Conservation (phyloP, 345 rosid genomes). For the Lagerstroemia speciosa region DNA sequence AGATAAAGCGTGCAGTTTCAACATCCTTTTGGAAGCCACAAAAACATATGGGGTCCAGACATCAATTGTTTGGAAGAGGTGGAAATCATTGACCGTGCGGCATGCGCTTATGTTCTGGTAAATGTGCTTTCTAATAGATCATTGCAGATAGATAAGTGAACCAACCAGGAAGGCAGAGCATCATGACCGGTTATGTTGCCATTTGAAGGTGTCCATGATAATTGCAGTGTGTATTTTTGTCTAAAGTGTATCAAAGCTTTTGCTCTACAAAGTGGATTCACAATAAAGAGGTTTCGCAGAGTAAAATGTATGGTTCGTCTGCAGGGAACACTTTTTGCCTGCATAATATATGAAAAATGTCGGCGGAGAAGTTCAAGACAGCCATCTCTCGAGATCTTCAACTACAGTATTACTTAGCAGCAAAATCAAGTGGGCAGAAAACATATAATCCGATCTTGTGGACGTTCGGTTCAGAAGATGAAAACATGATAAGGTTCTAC, state of each 20-base stretch:
- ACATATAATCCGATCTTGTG: background rate
- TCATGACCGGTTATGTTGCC: too few species aligned
- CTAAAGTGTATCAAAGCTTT: background rate
- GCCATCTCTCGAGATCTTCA: background rate
- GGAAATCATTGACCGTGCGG: too few species aligned
- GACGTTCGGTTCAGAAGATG: background rate
- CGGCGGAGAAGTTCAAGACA: background rate
- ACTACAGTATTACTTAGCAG: background rate
- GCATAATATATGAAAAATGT: too few species aligned
- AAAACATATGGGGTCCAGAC: too few species aligned
- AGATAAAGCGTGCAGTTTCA: too few species aligned
- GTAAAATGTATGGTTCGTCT: background rate
- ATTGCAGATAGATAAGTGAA: background rate
- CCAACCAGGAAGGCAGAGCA: background rate
- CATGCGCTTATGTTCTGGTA: too few species aligned
- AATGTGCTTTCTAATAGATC: too few species aligned
- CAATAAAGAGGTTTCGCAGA: background rate
- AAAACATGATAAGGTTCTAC: background rate
- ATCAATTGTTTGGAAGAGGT: too few species aligned
- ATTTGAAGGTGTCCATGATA: too few species aligned
- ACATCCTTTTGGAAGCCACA: too few species aligned
- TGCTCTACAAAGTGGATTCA: background rate
- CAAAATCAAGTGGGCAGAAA: background rate
- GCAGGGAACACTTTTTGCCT: background rate
- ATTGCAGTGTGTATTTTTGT: background rate